Percentiles rank a stretch among this genome's conserved stretches.
Conservation (phyloP, 225 moss, liverwort and hornwort genomes). For the Rhytidiadelphus loreus region DNA sequence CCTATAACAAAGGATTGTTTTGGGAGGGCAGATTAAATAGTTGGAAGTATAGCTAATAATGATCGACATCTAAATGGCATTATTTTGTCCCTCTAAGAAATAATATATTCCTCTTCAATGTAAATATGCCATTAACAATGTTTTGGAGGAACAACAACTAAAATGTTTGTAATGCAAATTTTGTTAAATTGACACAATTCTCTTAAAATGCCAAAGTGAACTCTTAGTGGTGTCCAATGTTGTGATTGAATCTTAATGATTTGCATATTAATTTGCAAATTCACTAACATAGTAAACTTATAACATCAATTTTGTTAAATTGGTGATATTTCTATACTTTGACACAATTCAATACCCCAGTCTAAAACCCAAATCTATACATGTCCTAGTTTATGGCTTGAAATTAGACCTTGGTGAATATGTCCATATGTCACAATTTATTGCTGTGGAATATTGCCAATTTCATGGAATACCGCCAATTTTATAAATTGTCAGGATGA, state of each 20-base stretch:
- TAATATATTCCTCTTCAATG: background rate
- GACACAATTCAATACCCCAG: too few relatives aligned
- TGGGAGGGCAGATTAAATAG: background rate
- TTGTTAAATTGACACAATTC: background rate
- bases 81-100: background rate
- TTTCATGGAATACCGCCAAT: background rate
- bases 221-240: background rate
- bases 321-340: background rate
- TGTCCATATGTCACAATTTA: background rate
- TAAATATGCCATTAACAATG: background rate
- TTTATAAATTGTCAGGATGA: background rate
- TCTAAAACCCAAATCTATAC: background rate
- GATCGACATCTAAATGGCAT: accelerated
- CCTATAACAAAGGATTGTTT: background rate
- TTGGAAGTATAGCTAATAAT: too few relatives aligned
- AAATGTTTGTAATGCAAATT: background rate
- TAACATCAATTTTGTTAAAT: background rate
- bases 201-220: accelerated
- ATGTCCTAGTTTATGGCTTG: background rate
- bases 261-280: background rate
- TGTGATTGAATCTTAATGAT: background rate
- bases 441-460: background rate
- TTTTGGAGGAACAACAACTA: too few relatives aligned
- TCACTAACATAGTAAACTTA: background rate
- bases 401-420: background rate